A percentile compares a stretch with the other conserved stretches of the same genome.
Evolutionary conservation across 805 yeast species (phyloP).

Genomic region (Deakozyma indianensis): DNA sequence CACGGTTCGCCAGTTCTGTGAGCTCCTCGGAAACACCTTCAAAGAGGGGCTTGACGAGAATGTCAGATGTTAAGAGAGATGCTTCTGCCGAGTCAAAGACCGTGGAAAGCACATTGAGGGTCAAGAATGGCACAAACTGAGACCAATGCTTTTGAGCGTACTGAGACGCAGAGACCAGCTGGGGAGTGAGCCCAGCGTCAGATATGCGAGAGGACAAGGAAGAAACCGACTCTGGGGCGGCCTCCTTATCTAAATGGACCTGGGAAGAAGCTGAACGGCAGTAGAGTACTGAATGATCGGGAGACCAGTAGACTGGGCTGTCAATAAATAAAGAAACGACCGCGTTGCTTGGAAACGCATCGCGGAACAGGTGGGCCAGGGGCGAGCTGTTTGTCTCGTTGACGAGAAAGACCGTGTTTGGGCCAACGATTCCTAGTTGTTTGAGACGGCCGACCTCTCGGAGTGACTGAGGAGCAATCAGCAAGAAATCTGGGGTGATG

Average conservation of each 20-base stretch:
- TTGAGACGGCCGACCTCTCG: background rate
- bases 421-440: slow-evolving; percentile 4
- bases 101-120: slow-evolving; percentile 63
- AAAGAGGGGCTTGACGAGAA: slow-evolving; percentile 72
- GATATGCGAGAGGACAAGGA: background rate
- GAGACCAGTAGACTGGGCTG: slow-evolving; percentile 11
- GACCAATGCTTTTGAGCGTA: slow-evolving; percentile 48
- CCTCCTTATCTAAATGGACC: slow-evolving; percentile 4
- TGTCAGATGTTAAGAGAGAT: slow-evolving; percentile 40
- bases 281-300: slow-evolving; percentile 4
- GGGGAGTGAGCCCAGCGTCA: slow-evolving; percentile 10
- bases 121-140: slow-evolving; percentile 62
- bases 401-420: slow-evolving; percentile 11
- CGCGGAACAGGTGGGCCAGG: slow-evolving; percentile 13
- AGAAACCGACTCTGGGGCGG: slow-evolving; percentile 1
- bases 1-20: slow-evolving; percentile 40
- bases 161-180: slow-evolving; percentile 2
- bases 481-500: background rate
- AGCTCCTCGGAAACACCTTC: slow-evolving; percentile 70
- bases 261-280: slow-evolving; percentile 3
- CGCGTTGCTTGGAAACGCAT: slow-evolving; percentile 7
- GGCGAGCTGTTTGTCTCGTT: slow-evolving; percentile 14
- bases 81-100: slow-evolving; percentile 62
- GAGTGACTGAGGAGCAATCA: background rate
- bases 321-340: slow-evolving; percentile 12